Conservation (phyloP, 352 stramenopile genomes). For the Peronosclerospora sorghi region DNA sequence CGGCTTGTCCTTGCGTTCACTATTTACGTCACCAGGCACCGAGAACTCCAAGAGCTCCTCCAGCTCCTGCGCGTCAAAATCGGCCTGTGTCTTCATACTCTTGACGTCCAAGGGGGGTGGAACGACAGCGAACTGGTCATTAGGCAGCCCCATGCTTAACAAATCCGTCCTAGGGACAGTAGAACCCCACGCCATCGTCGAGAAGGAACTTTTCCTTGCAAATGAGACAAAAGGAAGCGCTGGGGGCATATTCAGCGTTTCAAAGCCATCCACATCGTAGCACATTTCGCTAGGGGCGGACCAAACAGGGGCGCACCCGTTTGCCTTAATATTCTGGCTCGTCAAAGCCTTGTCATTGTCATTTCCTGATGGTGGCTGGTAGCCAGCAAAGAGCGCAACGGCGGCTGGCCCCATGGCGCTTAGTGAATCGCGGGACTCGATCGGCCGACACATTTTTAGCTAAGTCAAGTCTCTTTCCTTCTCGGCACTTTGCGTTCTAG, state of each 20-base stretch:
- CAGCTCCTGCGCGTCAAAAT: constrained; percentile 57
- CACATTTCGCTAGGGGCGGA: constrained; percentile 18
- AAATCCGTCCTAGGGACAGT: constrained; percentile 21
- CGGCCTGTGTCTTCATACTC: constrained; percentile 18
- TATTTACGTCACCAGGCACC: constrained; percentile 47
- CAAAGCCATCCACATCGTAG: constrained; percentile 31
- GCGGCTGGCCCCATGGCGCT: constrained; percentile 63
- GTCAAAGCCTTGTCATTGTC: constrained; percentile 26
- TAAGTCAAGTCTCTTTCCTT: no score
- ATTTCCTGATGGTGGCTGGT: constrained; percentile 45
- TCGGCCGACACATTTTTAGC: constrained; percentile 62
- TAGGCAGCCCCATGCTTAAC: constrained; percentile 25
- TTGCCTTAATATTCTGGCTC: constrained; percentile 21
- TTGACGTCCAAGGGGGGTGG: constrained; percentile 20
- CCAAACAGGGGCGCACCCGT: constrained; percentile 13
- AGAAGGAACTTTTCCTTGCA: constrained; percentile 32
- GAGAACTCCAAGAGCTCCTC: constrained; percentile 70
- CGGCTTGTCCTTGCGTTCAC: constrained; percentile 55
- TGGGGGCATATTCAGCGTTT: constrained; percentile 56
- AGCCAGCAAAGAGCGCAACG: constrained; percentile 64
- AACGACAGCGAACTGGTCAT: constrained; percentile 25
- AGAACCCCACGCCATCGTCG: constrained; percentile 42
- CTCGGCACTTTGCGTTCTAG: no score
- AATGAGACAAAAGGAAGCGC: constrained; percentile 64
- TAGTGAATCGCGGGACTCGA: constrained; percentile 76